A percentile compares a stretch with the other conserved stretches of the same genome.
Conservation (phyloP, 2,329 filamentous ascomycete species). For the Davidsoniella eucalypti region DNA sequence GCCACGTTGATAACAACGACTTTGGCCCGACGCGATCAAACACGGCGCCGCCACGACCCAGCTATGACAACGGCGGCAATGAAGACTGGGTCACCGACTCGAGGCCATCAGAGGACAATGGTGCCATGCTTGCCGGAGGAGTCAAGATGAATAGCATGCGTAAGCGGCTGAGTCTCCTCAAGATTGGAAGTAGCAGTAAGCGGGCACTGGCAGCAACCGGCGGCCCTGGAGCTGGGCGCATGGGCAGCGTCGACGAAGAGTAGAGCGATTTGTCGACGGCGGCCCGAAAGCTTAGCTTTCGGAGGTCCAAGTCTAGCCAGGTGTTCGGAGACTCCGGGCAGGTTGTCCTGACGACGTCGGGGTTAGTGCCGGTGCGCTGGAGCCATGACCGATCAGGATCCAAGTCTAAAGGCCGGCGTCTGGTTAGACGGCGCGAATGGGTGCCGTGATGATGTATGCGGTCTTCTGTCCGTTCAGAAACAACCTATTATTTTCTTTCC, state of each 20-base stretch:
- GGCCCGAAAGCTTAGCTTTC: not conserved
- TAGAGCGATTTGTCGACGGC: conserved; percentile 18
- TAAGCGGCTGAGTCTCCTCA: conserved; percentile 64
- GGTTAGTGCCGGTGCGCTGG: not conserved
- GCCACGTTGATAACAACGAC: not conserved
- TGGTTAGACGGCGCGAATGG: not conserved
- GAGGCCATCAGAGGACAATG: conserved; percentile 3
- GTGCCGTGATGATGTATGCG: not conserved
- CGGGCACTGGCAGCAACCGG: conserved; percentile 31
- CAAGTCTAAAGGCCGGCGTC: not conserved
- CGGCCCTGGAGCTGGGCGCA: conserved; percentile 19
- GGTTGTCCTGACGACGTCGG: not conserved
- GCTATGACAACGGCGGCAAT: conserved; percentile 16
- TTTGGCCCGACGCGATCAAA: not conserved
- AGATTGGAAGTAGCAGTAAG: conserved; percentile 49
- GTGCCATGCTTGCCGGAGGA: conserved; percentile 18
- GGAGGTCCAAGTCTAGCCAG: not conserved
- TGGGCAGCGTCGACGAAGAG: conserved; percentile 41
- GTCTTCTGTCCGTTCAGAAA: not conserved
- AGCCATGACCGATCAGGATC: too few relatives aligned
- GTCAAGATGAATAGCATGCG: conserved; percentile 47
- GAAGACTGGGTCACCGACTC: conserved; percentile 18
- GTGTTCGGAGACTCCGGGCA: not conserved
- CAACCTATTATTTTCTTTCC: conserved; percentile 5
- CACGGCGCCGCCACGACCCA: conserved; percentile 12